Percentiles rank a stretch among this genome's conserved stretches.
These are phyloP conservation scores for Amesomyces nigricolor DNA, from an alignment of 2,329 filamentous ascomycete species.

Conservation along the genomic window DNA sequence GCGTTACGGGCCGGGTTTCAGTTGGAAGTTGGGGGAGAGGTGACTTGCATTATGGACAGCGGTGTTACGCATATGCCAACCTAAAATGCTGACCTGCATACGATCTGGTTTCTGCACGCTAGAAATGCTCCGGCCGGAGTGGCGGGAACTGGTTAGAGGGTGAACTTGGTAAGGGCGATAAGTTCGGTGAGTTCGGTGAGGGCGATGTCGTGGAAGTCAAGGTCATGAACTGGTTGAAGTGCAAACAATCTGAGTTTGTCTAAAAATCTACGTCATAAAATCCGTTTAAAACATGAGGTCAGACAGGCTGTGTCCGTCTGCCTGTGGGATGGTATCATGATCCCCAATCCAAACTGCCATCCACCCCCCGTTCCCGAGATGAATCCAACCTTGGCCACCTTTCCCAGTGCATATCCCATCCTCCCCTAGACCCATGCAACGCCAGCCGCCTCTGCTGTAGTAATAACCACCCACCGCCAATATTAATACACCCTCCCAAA, in stretches of 20 bases:
- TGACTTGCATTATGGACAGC: neutral
- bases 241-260: neutral
- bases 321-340: constrained; percentile 1
- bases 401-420: neutral
- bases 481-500: neutral
- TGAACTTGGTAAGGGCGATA: no score
- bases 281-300: neutral
- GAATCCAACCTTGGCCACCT: neutral
- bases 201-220: no score
- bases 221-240: no score
- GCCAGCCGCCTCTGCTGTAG: neutral
- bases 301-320: neutral
- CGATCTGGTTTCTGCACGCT: no score
- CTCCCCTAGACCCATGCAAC: neutral
- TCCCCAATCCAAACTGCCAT: neutral
- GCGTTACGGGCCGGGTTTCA: constrained; percentile 10
- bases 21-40: neutral
- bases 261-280: constrained; percentile 3
- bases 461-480: neutral
- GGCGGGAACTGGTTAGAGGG: no score
- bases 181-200: neutral
- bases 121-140: no score
- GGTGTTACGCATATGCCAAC: no score
- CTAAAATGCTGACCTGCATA: no score
- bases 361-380: neutral